Evolutionary conservation across 176 grass and related monocot genomes (phyloP).

Genomic region (Olyra latifolia): DNA sequence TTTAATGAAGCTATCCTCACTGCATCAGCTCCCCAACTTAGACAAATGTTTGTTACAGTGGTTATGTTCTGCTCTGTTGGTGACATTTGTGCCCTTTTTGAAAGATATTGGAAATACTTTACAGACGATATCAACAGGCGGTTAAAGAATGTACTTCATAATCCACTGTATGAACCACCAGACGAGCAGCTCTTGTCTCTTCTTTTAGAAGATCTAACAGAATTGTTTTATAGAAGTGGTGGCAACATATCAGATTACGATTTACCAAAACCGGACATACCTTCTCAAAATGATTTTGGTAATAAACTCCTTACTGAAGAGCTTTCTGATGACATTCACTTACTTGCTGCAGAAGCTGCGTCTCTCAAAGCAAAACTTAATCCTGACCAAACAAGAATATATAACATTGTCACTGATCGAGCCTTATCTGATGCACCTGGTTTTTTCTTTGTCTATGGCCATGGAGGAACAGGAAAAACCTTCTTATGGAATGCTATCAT

Average conservation of each 20-base stretch:
- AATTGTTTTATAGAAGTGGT: neutral
- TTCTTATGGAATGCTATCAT: constrained; percentile 6
- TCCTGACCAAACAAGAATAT: neutral
- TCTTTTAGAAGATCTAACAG: neutral
- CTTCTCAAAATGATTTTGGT: too few species aligned
- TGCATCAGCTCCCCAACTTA: neutral
- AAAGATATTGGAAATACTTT: too few species aligned
- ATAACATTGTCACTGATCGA: too few species aligned
- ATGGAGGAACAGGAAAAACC: constrained; percentile 5
- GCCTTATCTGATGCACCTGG: too few species aligned
- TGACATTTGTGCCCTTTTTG: too few species aligned
- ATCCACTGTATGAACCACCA: neutral
- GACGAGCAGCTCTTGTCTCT: neutral
- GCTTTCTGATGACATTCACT: too few species aligned
- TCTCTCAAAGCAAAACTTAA: too few species aligned
- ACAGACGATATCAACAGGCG: too few species aligned
- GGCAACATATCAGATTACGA: too few species aligned
- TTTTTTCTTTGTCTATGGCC: neutral
- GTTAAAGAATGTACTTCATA: neutral
- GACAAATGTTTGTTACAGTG: neutral
- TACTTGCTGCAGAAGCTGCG: too few species aligned
- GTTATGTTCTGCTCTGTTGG: neutral
- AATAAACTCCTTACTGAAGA: too few species aligned
- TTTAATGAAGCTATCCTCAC: neutral
- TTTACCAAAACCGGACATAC: too few species aligned